Evolutionary conservation across 1,139 yeast genomes (phyloP), one percentile per base, ranked within the genome.

Genomic region (Saccharomyces hybrid): DNA sequence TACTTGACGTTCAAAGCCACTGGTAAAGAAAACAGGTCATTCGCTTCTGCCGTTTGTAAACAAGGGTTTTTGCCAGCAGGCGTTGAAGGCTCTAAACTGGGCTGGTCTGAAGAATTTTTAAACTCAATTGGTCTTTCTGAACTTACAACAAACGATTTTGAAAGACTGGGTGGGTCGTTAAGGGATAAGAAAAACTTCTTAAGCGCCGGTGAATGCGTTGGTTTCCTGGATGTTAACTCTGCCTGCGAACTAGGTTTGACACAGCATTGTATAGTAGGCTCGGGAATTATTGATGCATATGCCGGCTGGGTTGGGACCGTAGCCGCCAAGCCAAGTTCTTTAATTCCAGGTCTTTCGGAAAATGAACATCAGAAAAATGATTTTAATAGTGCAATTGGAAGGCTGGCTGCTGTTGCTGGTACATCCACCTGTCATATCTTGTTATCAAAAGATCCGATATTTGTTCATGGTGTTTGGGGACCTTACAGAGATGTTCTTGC

Each of bases 261-360:
- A 11, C 79, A 86, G 27, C 78, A 79, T 54, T 87, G 95, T 73
- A 82, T 84, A 46, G 98, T 93, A 47, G 97, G 97, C 5, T 84
- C 95, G 1, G 97, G 97, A 63, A 96, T 93, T 38, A 93, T 93
- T 66, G 99, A 93, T 70, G 98, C 98, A 11, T 93, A 93, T 67
- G 96, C 98, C 7, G 99, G 99, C 52, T 93, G 98, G 98, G 82
- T 93, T 56, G 99, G 99, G 55, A 93, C 99, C 0, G 97, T 91
- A 55, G 99, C 97, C 31, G 96, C 95, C 1, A 83, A 84, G 63
- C 44, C 44, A 16, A 9, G 11, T 9, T 38, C 44, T 5, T 7
- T n/a, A 9, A 38, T 38, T 2, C 9, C 5, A 38, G 44, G 44
- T 20, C 44, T 38, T 20, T 82, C 74, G 14, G 74, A 73, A 54